Conservation (phyloP, 1,139 yeast genomes). For the Scheffersomyces illinoinensis region DNA sequence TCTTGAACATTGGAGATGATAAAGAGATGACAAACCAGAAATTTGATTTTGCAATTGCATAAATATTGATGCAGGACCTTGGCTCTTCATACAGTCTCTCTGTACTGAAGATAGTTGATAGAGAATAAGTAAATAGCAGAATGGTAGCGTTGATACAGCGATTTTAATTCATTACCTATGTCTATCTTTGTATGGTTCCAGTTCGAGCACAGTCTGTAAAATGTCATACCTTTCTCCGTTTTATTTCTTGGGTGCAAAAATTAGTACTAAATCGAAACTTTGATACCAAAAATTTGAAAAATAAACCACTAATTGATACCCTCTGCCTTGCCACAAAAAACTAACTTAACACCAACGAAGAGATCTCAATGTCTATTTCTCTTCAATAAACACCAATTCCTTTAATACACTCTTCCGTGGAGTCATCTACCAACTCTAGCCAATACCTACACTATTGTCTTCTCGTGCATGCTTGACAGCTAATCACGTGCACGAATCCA, state of each 20-base stretch:
- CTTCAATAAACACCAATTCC: background rate
- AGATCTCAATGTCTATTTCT: no score
- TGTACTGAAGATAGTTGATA: background rate
- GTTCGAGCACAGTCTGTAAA: no score
- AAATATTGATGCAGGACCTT: background rate
- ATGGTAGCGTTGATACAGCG: background rate
- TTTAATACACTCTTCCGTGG: background rate
- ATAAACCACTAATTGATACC: no score
- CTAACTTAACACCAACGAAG: background rate
- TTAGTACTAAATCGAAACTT: background rate
- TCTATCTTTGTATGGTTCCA: no score
- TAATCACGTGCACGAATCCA: background rate
- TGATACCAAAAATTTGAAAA: background rate
- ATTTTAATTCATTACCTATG: background rate
- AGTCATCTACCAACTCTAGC: background rate
- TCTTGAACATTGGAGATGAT: background rate
- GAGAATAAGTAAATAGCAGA: background rate
- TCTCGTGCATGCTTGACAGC: background rate
- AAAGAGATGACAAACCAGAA: background rate
- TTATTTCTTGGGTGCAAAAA: background rate
- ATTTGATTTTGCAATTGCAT: background rate
- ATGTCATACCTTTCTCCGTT: no score
- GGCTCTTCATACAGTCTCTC: constrained; percentile 1
- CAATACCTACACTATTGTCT: background rate
- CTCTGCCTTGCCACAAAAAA: background rate